phyloP scores from a whole-genome alignment of 2,329 filamentous ascomycete species.

The Verticillium zaregamsianum region DNA sequence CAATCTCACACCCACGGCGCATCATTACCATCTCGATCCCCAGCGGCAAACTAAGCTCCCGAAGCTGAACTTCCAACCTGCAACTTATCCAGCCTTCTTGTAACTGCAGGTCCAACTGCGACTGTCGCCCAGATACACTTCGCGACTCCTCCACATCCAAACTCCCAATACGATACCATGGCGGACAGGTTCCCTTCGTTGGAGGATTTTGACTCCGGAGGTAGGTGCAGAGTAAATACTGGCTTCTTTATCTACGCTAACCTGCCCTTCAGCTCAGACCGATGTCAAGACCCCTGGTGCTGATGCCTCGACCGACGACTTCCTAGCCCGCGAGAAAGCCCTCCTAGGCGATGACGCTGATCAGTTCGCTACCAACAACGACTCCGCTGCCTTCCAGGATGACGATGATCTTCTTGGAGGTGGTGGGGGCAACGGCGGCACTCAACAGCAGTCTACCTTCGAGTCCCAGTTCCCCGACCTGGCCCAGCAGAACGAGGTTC shows the following conservation, averaged over 20 bases:
- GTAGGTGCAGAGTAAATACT: slow-evolving; percentile 32
- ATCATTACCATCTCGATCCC: background rate
- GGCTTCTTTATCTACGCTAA: background rate
- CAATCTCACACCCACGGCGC: background rate
- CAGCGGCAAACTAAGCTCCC: background rate
- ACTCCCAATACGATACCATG: slow-evolving; percentile 41
- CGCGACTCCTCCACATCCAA: background rate
- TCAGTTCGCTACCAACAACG: slow-evolving; percentile 77
- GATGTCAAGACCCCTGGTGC: slow-evolving; percentile 55
- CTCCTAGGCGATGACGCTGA: slow-evolving; percentile 88
- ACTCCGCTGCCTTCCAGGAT: slow-evolving; percentile 61
- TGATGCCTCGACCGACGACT: slow-evolving; percentile 68
- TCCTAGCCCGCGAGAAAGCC: slow-evolving; percentile 87
- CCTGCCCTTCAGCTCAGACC: slow-evolving; percentile 57
- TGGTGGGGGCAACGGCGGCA: slow-evolving; percentile 43
- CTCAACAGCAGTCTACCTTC: slow-evolving; percentile 53
- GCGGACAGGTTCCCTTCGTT: slow-evolving; percentile 75
- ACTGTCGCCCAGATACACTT: background rate
- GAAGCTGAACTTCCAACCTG: background rate
- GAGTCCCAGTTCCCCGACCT: slow-evolving; percentile 91
- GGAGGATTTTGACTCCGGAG: slow-evolving; percentile 70
- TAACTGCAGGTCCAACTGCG: background rate
- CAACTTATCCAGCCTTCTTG: background rate
- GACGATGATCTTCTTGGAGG: slow-evolving; percentile 69
- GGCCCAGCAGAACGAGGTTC: slow-evolving; percentile 61